A percentile compares a stretch with the other conserved stretches of the same genome.
Evolutionary conservation across 139 green algal species (phyloP).

Genomic region (Volvox africanus): DNA sequence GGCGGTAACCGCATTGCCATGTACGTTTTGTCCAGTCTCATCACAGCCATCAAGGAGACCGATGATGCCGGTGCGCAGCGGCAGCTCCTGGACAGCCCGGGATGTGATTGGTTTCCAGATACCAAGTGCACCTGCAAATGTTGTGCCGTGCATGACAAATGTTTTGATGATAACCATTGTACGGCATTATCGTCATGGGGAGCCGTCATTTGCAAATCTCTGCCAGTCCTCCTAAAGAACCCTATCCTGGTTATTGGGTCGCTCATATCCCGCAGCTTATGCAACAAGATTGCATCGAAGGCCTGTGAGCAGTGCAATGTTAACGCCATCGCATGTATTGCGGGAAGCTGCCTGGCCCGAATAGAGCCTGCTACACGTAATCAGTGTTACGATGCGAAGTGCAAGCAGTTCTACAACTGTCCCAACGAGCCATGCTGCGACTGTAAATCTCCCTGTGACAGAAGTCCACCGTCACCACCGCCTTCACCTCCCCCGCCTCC

Average conservation of each 20-base stretch:
- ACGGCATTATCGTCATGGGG: background rate
- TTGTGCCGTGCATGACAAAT: background rate
- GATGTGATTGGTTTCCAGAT: background rate
- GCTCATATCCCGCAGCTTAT: background rate
- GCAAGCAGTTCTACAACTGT: background rate
- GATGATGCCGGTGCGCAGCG: background rate
- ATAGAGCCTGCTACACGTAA: background rate
- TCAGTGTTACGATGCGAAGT: background rate
- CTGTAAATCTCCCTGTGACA: background rate
- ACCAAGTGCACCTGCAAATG: slow-evolving; percentile 18
- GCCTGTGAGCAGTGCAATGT: background rate
- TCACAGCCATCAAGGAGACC: background rate
- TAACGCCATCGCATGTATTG: background rate
- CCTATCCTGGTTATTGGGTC: background rate
- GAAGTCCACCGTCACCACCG: background rate
- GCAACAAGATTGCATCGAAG: background rate
- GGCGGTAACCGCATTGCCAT: background rate
- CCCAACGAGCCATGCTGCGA: background rate
- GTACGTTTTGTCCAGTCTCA: background rate
- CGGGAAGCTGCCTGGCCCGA: background rate
- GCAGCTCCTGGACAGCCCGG: background rate
- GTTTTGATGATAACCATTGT: background rate
- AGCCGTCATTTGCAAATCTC: background rate
- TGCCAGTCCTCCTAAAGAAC: background rate
- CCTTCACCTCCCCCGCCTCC: background rate